These are phyloP conservation scores for Diaporthe nobilis DNA, from an alignment of 2,329 filamentous ascomycete species.

Conservation along the genomic window DNA sequence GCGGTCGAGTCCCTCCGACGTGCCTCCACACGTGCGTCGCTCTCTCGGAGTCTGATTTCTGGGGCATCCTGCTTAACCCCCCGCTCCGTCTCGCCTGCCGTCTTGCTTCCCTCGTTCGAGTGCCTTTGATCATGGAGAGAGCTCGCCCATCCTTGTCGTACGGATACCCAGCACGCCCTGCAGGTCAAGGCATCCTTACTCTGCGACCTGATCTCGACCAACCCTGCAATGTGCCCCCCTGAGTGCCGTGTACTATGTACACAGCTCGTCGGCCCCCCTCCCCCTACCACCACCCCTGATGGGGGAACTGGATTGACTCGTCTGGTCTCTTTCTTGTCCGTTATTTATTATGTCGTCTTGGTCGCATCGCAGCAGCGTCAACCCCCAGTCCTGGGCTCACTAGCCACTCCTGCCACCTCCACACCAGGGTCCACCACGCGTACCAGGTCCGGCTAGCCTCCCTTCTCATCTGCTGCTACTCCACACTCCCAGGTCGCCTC, in stretches of 20 bases:
- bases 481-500: constrained; percentile 40
- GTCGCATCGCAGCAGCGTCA: constrained; percentile 39
- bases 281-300: constrained; percentile 37
- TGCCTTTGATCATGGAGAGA: not conserved
- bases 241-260: constrained; percentile 16
- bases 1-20: constrained; percentile 37
- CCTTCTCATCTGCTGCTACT: constrained; percentile 41
- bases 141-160: constrained; percentile 17
- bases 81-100: constrained; percentile 18
- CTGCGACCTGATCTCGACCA: constrained; percentile 24
- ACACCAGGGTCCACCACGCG: constrained; percentile 38
- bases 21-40: constrained; percentile 34
- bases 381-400: constrained; percentile 34
- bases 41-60: constrained; percentile 13
- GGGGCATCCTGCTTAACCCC: constrained; percentile 13
- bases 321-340: constrained; percentile 37
- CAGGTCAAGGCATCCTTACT: constrained; percentile 31
- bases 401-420: constrained; percentile 37
- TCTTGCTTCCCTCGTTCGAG: constrained; percentile 1
- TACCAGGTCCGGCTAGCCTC: constrained; percentile 41
- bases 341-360: constrained; percentile 35
- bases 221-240: constrained; percentile 29
- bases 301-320: constrained; percentile 36
- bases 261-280: not conserved
- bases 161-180: constrained; percentile 14